These are phyloP conservation scores for Echria macrotheca DNA, from an alignment of 495 filamentous ascomycete genomes.

Conservation along the genomic window DNA sequence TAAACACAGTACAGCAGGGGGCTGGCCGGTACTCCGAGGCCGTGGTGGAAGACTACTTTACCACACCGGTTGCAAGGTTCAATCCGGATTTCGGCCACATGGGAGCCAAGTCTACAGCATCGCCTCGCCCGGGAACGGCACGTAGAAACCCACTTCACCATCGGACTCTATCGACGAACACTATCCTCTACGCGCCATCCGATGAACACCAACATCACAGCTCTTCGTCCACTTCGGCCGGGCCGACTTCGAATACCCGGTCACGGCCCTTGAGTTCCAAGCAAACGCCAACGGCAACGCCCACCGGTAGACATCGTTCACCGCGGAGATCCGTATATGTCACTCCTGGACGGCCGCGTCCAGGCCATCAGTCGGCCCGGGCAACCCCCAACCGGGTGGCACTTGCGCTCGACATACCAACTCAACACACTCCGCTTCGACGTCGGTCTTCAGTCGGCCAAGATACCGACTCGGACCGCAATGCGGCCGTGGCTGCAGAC, in stretches of 20 bases:
- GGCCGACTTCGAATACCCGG: slow-evolving; percentile 17
- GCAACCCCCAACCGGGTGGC: slow-evolving; percentile 34
- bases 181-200: slow-evolving; percentile 66
- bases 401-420: slow-evolving; percentile 27
- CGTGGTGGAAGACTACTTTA: slow-evolving; percentile 46
- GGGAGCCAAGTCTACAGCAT: slow-evolving; percentile 19
- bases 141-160: slow-evolving; percentile 42
- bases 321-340: slow-evolving; percentile 43
- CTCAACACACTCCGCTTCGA: slow-evolving; percentile 16
- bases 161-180: slow-evolving; percentile 70
- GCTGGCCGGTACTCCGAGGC: too few relatives aligned
- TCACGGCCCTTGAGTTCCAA: slow-evolving; percentile 33
- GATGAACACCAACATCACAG: slow-evolving; percentile 31
- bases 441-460: slow-evolving; percentile 55
- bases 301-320: slow-evolving; percentile 40
- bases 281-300: slow-evolving; percentile 28
- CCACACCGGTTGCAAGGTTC: slow-evolving; percentile 32
- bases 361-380: slow-evolving; percentile 50
- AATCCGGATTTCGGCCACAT: slow-evolving; percentile 16
- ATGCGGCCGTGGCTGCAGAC: slow-evolving; percentile 49
- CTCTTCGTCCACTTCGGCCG: slow-evolving; percentile 45
- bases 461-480: slow-evolving; percentile 64
- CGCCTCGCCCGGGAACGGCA: slow-evolving; percentile 28
- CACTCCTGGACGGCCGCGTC: slow-evolving; percentile 37
- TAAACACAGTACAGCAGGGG: too few relatives aligned